A percentile compares a stretch with the other conserved stretches of the same genome.
Conservation (phyloP, 495 filamentous ascomycete genomes). For the Aspergillus asperescens region DNA sequence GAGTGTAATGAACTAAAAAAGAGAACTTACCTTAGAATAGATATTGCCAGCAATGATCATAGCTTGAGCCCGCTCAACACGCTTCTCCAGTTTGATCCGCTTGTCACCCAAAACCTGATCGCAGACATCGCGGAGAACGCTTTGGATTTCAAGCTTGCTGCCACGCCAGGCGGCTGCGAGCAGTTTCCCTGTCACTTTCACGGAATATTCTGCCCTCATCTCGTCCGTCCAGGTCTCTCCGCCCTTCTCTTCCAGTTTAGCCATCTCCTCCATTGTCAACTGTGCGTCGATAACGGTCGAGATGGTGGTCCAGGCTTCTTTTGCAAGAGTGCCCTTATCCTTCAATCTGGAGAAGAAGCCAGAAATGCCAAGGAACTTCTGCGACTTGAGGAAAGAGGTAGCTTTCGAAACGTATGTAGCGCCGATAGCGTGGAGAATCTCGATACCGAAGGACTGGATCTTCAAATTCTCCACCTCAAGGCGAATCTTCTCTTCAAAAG, state of each 20-base stretch:
- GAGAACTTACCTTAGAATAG: slow-evolving; percentile 63
- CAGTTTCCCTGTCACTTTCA: slow-evolving; percentile 94
- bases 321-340: slow-evolving; percentile 93
- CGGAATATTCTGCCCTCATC: slow-evolving; percentile 93
- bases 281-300: slow-evolving; percentile 96
- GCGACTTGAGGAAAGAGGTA: slow-evolving; percentile 80
- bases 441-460: slow-evolving; percentile 97
- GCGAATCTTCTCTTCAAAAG: slow-evolving; percentile 90
- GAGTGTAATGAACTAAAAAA: background rate
- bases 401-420: slow-evolving; percentile 83
- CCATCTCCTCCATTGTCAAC: slow-evolving; percentile 99
- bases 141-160: slow-evolving; percentile 96
- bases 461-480: slow-evolving; percentile 96
- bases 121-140: slow-evolving; percentile 87
- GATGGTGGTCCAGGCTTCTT: slow-evolving; percentile 98
- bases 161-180: slow-evolving; percentile 97
- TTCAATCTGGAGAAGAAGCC: slow-evolving; percentile 91
- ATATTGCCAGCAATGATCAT: slow-evolving; percentile 83
- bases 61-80: slow-evolving; percentile 85
- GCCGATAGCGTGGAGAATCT: slow-evolving; percentile 95
- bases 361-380: slow-evolving; percentile 93
- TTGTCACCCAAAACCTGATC: slow-evolving; percentile 69
- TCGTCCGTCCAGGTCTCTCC: slow-evolving; percentile 99
- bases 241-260: slow-evolving; percentile 86
- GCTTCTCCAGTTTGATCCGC: slow-evolving; percentile 73